phyloP scores from a whole-genome alignment of 208 protist genomes.

The Phytomonas francai region DNA sequence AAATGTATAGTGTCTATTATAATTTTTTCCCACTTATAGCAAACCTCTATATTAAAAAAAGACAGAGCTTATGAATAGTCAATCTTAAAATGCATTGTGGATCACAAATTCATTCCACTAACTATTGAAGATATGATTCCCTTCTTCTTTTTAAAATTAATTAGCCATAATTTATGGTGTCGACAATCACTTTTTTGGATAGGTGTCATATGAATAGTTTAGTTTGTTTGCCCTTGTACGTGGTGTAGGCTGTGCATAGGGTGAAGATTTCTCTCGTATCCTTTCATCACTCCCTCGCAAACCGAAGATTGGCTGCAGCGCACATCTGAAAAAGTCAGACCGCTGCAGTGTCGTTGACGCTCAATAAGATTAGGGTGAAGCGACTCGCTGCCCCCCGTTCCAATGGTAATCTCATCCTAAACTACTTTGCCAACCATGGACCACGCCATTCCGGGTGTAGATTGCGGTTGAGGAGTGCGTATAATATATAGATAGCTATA shows the following conservation, averaged over 20 bases:
- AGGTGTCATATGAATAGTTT: background rate
- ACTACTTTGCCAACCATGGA: background rate
- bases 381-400: background rate
- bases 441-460: constrained; percentile 21
- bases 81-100: background rate
- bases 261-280: background rate
- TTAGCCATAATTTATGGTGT: background rate
- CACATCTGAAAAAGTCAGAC: constrained; percentile 11
- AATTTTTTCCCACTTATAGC: background rate
- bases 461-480: constrained; percentile 65
- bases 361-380: constrained; percentile 42
- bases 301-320: background rate
- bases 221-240: background rate
- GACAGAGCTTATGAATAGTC: constrained; percentile 10
- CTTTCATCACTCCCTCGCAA: background rate
- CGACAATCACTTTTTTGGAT: background rate
- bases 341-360: constrained; percentile 19
- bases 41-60: background rate
- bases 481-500: no score
- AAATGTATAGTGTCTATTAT: background rate
- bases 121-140: constrained; percentile 1
- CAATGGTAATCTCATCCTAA: background rate
- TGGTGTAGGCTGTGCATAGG: background rate
- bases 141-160: background rate
- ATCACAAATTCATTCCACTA: background rate